Evolutionary conservation across 2,329 filamentous ascomycete genomes (phyloP), one percentile per base, ranked within the genome.

Genomic region (Pseudocercospora musae): DNA sequence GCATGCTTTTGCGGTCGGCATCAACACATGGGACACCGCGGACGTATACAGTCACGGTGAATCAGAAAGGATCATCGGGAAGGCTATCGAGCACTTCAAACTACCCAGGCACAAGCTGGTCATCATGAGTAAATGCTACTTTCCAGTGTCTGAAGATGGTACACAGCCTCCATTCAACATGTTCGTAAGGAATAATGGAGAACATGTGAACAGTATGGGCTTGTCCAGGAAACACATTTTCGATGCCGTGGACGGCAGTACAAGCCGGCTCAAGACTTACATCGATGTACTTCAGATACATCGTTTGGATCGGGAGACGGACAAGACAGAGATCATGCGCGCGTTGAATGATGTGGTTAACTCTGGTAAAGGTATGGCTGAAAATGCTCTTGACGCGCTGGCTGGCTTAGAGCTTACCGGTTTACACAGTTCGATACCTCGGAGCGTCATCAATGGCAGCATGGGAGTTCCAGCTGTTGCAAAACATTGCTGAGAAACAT

Each of bases 41-140:
- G 84, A 87, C 66, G 75, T 81, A 56, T 87, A 87, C 77, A 85
- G 82, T 15, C 85, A 90, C 71, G 89, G 89, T 20, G 75, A 73
- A 4, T 87, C 84, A 11, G 89, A 91, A 74, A 75, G 80, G 58
- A 84, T 91, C 68, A 82, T 91, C 63, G 88, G 82, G 59, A 88
- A 88, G 73, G 87, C 87, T 1, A 76, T 90, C 60, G 84, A 84
- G 70, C 78, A 85, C 64, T 89, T 85, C 78, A 77, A 81, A 40
- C 89, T 90, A 68, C 87, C 88, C 0, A 84, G 88, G 37, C 77
- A 82, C 63, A 85, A 85, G 64, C 78, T 90, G 54, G 83, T 89
- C 29, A 85, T 90, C 69, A 75, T 90, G 65, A 85, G 82, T 18
- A 90, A 90, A 77, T 85, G 83, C 74, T 87, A 80, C 71, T 81